These are phyloP conservation scores for Candida pseudofarinosa DNA, from an alignment of 805 yeast species.

Conservation along the genomic window DNA sequence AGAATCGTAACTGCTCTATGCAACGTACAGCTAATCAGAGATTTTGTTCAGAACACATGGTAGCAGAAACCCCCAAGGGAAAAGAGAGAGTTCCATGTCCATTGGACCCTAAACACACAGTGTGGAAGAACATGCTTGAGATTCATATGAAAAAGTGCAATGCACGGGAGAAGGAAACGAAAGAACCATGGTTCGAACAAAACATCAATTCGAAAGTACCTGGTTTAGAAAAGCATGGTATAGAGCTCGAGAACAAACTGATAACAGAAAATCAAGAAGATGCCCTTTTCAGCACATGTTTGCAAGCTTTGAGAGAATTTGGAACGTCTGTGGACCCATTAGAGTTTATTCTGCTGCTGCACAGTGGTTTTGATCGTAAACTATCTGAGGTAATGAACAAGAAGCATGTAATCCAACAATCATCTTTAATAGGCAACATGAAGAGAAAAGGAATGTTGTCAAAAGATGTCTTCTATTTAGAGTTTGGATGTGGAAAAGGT, in stretches of 20 bases:
- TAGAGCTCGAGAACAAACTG: neutral
- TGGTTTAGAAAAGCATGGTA: slow-evolving; percentile 2
- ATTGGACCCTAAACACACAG: slow-evolving; percentile 67
- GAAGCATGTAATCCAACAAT: slow-evolving; percentile 81
- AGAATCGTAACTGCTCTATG: slow-evolving; percentile 58
- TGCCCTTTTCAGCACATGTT: neutral
- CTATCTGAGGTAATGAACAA: slow-evolving; percentile 49
- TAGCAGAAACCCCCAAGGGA: slow-evolving; percentile 15
- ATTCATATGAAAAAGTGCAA: slow-evolving; percentile 63
- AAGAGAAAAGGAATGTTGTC: slow-evolving; percentile 37
- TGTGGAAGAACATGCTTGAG: slow-evolving; percentile 56
- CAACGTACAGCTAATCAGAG: slow-evolving; percentile 46
- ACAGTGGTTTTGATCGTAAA: slow-evolving; percentile 34
- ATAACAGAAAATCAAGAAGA: neutral
- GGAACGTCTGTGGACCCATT: slow-evolving; percentile 2
- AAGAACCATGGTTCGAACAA: slow-evolving; percentile 48
- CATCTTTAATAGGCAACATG: slow-evolving; percentile 71
- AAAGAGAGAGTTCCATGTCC: slow-evolving; percentile 66
- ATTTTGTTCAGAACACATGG: slow-evolving; percentile 64
- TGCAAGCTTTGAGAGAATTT: neutral
- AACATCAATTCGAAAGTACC: slow-evolving; percentile 40
- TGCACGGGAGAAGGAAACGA: slow-evolving; percentile 30
- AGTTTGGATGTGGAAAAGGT: slow-evolving; percentile 91
- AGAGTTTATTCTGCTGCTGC: slow-evolving; percentile 10
- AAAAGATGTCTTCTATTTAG: slow-evolving; percentile 44